Base-by-base conservation (phyloP, 495 filamentous ascomycete species). In the Aspergillus campestris region DNA sequence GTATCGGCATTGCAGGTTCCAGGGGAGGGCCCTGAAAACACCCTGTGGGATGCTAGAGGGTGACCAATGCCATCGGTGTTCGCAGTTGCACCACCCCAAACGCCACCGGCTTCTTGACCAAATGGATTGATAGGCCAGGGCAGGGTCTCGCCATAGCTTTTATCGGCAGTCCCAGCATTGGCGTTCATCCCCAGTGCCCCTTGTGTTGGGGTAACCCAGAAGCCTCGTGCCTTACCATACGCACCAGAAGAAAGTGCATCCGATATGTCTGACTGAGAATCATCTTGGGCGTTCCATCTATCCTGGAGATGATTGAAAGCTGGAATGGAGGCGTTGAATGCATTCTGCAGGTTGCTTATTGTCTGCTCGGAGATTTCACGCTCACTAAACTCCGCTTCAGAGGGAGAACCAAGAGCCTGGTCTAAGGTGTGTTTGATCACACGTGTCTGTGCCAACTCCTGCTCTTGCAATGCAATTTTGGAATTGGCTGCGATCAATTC, bases 361-460 rank as follows among this genome's bases (percentile, higher is more conserved):
- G 72, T 75, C 39, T 74, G 76, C 45, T 81, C 77, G 5, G 66
- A 72, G 8, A 72, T 57, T 34, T 78, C 72, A 43, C 65, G 67
- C 38, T 54, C 63, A 44, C 62, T 60, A 44, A 69, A 65, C 40
- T 84, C 81, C 15, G 66, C 67, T 34, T 79, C 77, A 29, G 77
- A 77, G 8, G 79, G 66, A 47, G 79, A 72, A 8, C 81, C 83
- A 45, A 89, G 72, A 44, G 79, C 78, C 57, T 87, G 80, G 44
- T 89, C 83, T 38, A 89, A 50, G 10, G 83, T 88, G 56, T 87
- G 82, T 58, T 83, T 85, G 38, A 80, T 81, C 56, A 80, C 79
- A 35, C 87, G 86, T 8, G 73, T 84, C 47, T 91, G 84, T 24
- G 83, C 74, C 44, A 96, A 75, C 62, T 96, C 88, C 46, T 89